A percentile compares a stretch with the other conserved stretches of the same genome.
These are phyloP conservation scores for Neocatenulostroma microsporum DNA, from an alignment of 2,329 filamentous ascomycete genomes.

Conservation along the genomic window DNA sequence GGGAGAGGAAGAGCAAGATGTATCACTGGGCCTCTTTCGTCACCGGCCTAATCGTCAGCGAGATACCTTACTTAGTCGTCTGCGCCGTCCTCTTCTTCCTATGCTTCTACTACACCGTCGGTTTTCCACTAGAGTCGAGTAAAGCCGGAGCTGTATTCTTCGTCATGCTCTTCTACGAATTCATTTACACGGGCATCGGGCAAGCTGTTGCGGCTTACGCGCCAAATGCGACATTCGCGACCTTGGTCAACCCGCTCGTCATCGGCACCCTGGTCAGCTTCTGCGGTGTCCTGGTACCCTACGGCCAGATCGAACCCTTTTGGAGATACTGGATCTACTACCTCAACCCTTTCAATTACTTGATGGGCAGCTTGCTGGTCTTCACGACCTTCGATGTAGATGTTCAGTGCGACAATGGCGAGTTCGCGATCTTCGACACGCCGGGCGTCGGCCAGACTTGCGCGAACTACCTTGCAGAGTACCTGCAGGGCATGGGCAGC, in stretches of 20 bases:
- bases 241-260: conserved; percentile 36
- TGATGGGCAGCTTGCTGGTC: conserved; percentile 34
- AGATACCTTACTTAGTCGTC: conserved; percentile 59
- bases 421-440: conserved; percentile 36
- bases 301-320: conserved; percentile 27
- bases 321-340: conserved; percentile 34
- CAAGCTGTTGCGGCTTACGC: conserved; percentile 47
- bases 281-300: conserved; percentile 31
- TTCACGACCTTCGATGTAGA: conserved; percentile 37
- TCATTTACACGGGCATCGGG: conserved; percentile 47
- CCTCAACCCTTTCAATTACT: conserved; percentile 38
- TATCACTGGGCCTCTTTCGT: conserved; percentile 71
- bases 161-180: conserved; percentile 50
- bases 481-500: conserved; percentile 42
- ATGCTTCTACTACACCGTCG: conserved; percentile 17
- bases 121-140: conserved; percentile 37
- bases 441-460: conserved; percentile 50
- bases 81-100: conserved; percentile 48
- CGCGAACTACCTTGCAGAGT: conserved; percentile 48
- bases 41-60: conserved; percentile 60
- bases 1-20: conserved; percentile 57
- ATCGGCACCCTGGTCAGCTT: conserved; percentile 27
- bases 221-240: conserved; percentile 39
- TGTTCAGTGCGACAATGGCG: conserved; percentile 30
- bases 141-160: conserved; percentile 43